These are phyloP conservation scores for Arabidopsis hybrid DNA, from an alignment of 441 rosid genomes.

Conservation along the genomic window DNA sequence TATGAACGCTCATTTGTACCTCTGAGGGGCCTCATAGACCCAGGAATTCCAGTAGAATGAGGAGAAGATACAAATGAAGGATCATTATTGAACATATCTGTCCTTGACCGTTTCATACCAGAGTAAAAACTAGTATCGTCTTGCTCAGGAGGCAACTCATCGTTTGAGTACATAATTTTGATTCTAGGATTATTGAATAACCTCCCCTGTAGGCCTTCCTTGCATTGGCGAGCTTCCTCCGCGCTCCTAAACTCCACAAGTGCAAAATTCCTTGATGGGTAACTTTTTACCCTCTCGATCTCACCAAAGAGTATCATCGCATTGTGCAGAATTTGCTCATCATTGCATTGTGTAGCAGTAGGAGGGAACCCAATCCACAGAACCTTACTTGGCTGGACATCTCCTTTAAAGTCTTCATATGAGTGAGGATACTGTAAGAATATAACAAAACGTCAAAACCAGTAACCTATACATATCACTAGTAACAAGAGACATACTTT, in stretches of 20 bases:
- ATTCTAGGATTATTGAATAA: constrained; percentile 91
- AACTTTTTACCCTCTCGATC: constrained; percentile 77
- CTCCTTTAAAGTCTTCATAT: constrained; percentile 61
- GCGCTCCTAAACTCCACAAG: constrained; percentile 97
- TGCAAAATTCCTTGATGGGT: constrained; percentile 82
- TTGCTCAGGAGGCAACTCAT: constrained; percentile 74
- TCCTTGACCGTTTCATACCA: constrained; percentile 66
- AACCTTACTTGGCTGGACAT: constrained; percentile 80
- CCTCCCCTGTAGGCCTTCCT: constrained; percentile 95
- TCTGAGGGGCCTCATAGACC: constrained; percentile 57
- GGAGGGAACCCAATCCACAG: constrained; percentile 97
- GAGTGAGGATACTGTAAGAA: constrained; percentile 61
- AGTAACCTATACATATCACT: constrained; percentile 1
- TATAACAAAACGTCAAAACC: constrained; percentile 19
- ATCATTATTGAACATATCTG: constrained; percentile 62
- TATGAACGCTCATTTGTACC: constrained; percentile 60
- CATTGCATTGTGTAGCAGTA: constrained; percentile 49
- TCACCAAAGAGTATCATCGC: constrained; percentile 98
- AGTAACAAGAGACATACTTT: constrained; percentile 18
- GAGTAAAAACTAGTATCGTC: constrained; percentile 59
- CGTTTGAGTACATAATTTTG: constrained; percentile 82
- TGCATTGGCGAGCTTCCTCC: constrained; percentile 95
- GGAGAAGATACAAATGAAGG: constrained; percentile 53
- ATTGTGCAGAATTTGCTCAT: constrained; percentile 96
- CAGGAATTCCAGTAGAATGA: constrained; percentile 52